Base-by-base conservation (phyloP, 805 yeast species). In the Candida qinlingensis region DNA sequence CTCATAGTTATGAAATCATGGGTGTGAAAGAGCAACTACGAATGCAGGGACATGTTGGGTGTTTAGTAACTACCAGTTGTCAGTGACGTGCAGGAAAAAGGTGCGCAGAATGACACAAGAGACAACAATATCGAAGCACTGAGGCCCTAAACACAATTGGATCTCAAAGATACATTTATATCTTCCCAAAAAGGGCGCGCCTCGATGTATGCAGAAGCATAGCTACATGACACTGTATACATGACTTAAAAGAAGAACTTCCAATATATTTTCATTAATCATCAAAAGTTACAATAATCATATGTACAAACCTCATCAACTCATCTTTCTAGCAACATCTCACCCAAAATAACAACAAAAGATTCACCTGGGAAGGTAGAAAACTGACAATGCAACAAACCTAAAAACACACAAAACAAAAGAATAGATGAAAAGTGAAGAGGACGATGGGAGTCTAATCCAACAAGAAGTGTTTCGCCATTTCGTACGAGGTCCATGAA, bases 401-500 rank as follows among this genome's bases (percentile, higher is more conserved):
- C 10, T 5, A 25, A 33, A 25, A 11, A 27, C 10, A 7, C 26
- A 29, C 7, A 36, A 35, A 40, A 36, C 4, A 28, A 13, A 28
- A 30, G 25, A 29, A n/a, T 25, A 37, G 25, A 43, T 12, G 27
- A 8, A 31, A 31, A 27, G 7, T 13, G n/a, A 33, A n/a, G n/a
- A n/a, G n/a, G n/a, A n/a, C n/a, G n/a, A 29, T 19, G 19, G 19
- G 19, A 27, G 33, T 34, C 35, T 41, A 52, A 37, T 53, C 53
- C 40, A 60, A 35, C 36, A 71, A 53, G 55, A 69, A 65, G 52
- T 70, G 72, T 49, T 92, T 92, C 40, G 97, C 97, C 92, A 91
- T 87, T 66, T 92, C 99, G 67, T 92, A 92, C 29, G 96, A 88
- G 2, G 98, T 92, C 98, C 98, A 92, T 55, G 96, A 83, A 53